These are phyloP conservation scores for Fusarium annulatum DNA, from an alignment of 2,329 filamentous ascomycete genomes.

Conservation along the genomic window DNA sequence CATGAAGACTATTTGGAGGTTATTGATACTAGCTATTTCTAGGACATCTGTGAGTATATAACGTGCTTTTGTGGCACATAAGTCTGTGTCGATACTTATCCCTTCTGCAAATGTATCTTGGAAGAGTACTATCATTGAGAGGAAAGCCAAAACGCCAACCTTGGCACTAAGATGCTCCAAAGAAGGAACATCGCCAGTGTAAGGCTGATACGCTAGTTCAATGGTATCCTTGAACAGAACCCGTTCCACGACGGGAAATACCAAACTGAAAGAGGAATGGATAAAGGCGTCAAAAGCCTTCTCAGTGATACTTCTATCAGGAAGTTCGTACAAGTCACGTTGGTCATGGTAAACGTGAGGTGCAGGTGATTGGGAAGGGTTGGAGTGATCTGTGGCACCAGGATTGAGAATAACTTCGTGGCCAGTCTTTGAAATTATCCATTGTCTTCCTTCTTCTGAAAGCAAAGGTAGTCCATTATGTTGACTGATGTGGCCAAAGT, in stretches of 20 bases:
- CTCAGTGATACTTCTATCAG: slow-evolving; percentile 43
- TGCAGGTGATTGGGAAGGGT: background rate
- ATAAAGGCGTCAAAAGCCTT: slow-evolving; percentile 39
- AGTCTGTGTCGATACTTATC: slow-evolving; percentile 53
- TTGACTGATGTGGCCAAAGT: slow-evolving; percentile 40
- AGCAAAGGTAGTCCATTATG: slow-evolving; percentile 41
- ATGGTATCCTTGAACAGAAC: slow-evolving; percentile 60
- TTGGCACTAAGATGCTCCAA: slow-evolving; percentile 51
- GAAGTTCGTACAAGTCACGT: slow-evolving; percentile 23
- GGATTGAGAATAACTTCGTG: slow-evolving; percentile 13
- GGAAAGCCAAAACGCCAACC: slow-evolving; percentile 62
- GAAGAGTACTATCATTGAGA: slow-evolving; percentile 50
- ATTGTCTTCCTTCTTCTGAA: slow-evolving; percentile 35
- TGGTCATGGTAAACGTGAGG: slow-evolving; percentile 1
- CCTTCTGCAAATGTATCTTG: slow-evolving; percentile 8
- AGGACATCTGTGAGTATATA: slow-evolving; percentile 56
- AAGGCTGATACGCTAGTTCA: slow-evolving; percentile 55
- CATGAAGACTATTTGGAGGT: slow-evolving; percentile 59
- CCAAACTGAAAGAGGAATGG: slow-evolving; percentile 52
- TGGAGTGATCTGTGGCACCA: background rate
- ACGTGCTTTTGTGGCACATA: slow-evolving; percentile 54
- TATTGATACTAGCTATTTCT: slow-evolving; percentile 56
- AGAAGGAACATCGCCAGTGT: slow-evolving; percentile 6
- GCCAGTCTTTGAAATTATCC: slow-evolving; percentile 36
- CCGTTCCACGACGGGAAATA: slow-evolving; percentile 62